Evolutionary conservation across 495 filamentous ascomycete species (phyloP).

Genomic region (Cenococcum geophilum): DNA sequence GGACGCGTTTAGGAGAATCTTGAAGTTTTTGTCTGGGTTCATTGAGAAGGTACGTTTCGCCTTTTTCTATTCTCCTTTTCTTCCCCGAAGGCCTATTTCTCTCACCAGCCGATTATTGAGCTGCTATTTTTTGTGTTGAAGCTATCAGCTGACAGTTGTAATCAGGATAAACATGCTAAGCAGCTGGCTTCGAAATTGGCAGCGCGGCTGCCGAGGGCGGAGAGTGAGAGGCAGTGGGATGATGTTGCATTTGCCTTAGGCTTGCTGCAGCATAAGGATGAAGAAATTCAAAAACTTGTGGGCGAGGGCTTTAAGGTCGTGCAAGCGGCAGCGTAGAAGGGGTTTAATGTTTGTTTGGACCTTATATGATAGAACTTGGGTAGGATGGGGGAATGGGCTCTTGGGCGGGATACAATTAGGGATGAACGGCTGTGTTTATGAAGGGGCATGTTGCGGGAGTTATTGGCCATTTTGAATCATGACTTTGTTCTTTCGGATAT

Average conservation of each 20-base stretch:
- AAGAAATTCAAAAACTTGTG: constrained; percentile 84
- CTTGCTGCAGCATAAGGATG: constrained; percentile 91
- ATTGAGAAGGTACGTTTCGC: constrained; percentile 77
- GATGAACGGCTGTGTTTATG: too few species aligned
- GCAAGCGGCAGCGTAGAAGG: constrained; percentile 41
- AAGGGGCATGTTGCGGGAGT: too few species aligned
- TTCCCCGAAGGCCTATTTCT: too few species aligned
- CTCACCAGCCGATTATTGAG: too few species aligned
- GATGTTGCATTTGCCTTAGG: constrained; percentile 90
- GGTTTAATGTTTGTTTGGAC: neutral
- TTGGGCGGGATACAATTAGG: too few species aligned
- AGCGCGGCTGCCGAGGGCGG: constrained; percentile 75
- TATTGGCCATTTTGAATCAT: too few species aligned
- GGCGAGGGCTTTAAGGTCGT: constrained; percentile 81
- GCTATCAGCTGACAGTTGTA: neutral
- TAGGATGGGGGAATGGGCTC: too few species aligned
- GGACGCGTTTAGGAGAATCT: constrained; percentile 71
- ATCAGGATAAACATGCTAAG: constrained; percentile 93
- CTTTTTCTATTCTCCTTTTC: constrained; percentile 1
- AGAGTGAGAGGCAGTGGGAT: constrained; percentile 92
- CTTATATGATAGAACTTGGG: too few species aligned
- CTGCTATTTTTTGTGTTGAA: too few species aligned
- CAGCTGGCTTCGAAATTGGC: constrained; percentile 92
- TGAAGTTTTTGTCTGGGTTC: constrained; percentile 90
- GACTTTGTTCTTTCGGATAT: too few species aligned